Evolutionary conservation across 345 rosid genomes (phyloP), one percentile per base, ranked within the genome.

Genomic region (Eucalyptus cloeziana): DNA sequence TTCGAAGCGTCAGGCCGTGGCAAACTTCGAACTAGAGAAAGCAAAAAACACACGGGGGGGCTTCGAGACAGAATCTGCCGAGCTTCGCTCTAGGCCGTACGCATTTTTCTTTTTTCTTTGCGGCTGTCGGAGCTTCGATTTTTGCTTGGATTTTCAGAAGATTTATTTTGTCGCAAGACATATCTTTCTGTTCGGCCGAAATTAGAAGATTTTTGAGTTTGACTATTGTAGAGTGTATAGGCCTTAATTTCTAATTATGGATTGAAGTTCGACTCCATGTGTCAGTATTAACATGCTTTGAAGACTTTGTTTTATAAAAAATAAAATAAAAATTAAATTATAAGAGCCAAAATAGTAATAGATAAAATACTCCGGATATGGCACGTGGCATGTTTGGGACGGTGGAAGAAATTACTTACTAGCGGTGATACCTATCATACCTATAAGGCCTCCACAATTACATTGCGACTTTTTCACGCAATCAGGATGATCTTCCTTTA

Each of bases 381-480:
- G n/a, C n/a, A 8, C 54, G 17, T 1, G 43, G 7, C 24, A 31
- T 71, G 13, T 17, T 71, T 9, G 81, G 13, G 4, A 33, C 6
- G 4, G 37, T 13, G 13, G 7, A 19, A 10, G 25, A 33, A 69
- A 33, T 33, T 17, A 71, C 44, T 5, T 5, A 71, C 25, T 2
- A 5, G 12, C 13, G 1, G 11, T 5, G 25, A 71, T 19, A 19
- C 13, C 37, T 71, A 71, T 19, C 10, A n/a, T n/a, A 33, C 21
- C 76, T 30, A 62, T 1, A 13, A 30, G 31, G 33, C 31, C 69
- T 62, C 31, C 33, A 6, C 8, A 27, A 60, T 64, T 13, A 64
- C 9, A 2, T 62, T 2, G 2, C 3, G 5, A 15, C 21, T 64
- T 13, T 64, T 64, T 64, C 0, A 3, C 8, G 5, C 17, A 14